phyloP scores from a whole-genome alignment of 805 yeast species.

The Hanseniaspora mollemarum region DNA sequence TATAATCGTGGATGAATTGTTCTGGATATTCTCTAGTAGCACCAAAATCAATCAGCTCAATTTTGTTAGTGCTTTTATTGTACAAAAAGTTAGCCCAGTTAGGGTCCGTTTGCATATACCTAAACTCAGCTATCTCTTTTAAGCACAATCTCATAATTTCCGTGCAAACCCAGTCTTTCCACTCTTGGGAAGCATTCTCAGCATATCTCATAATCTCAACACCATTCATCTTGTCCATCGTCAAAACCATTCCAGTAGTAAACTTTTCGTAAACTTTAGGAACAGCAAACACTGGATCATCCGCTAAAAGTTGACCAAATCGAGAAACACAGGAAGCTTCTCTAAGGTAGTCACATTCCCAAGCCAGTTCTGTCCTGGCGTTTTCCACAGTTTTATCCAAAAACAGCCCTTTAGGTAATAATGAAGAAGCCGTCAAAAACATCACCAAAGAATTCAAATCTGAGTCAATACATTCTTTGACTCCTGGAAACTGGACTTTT shows the following conservation, averaged over 20 bases:
- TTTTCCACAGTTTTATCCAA: constrained; percentile 84
- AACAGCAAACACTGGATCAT: constrained; percentile 55
- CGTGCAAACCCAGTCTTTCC: constrained; percentile 70
- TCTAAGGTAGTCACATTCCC: constrained; percentile 94
- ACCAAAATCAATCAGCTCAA: constrained; percentile 89
- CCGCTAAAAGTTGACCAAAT: constrained; percentile 50
- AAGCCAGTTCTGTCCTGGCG: constrained; percentile 82
- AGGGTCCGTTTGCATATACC: constrained; percentile 97
- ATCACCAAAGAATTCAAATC: constrained; percentile 78
- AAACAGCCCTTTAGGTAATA: constrained; percentile 84
- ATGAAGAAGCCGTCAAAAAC: constrained; percentile 71
- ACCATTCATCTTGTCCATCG: constrained; percentile 85
- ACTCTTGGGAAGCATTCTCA: constrained; percentile 47
- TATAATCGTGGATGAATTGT: constrained; percentile 58
- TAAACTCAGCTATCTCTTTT: constrained; percentile 69
- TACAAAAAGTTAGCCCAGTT: constrained; percentile 97
- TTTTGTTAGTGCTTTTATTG: constrained; percentile 54
- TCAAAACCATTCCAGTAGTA: constrained; percentile 71
- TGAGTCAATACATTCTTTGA: constrained; percentile 82
- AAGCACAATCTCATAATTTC: constrained; percentile 79
- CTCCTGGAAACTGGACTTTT: constrained; percentile 96
- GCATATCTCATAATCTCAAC: constrained; percentile 65
- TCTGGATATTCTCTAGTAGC: constrained; percentile 74
- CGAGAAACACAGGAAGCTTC: constrained; percentile 69
- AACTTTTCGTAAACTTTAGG: constrained; percentile 70